Evolutionary conservation across 2,329 filamentous ascomycete genomes (phyloP).

Genomic region (Bipolaris cookei): DNA sequence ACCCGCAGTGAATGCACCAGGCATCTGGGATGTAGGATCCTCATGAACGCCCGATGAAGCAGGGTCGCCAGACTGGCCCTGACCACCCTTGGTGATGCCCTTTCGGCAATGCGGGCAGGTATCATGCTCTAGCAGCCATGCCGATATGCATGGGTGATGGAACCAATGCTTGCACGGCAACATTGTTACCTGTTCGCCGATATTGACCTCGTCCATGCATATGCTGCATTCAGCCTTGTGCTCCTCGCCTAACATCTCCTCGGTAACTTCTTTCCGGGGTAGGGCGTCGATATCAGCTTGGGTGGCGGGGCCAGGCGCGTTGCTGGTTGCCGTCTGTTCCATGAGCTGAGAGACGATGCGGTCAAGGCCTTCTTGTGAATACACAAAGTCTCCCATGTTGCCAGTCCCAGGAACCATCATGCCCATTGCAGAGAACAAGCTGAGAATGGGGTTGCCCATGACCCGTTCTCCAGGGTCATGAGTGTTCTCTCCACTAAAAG

Average conservation of each 20-base stretch:
- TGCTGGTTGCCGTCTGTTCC: constrained; percentile 78
- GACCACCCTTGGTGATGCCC: constrained; percentile 52
- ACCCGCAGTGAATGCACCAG: constrained; percentile 36
- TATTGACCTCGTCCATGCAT: constrained; percentile 83
- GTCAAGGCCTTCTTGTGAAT: constrained; percentile 88
- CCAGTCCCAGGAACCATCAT: constrained; percentile 43
- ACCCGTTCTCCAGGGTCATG: constrained; percentile 12
- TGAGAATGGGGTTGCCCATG: constrained; percentile 50
- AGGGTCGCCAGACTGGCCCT: constrained; percentile 25
- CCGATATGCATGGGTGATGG: constrained; percentile 78
- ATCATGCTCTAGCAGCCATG: constrained; percentile 89
- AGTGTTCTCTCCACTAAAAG: constrained; percentile 16
- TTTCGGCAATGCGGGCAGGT: constrained; percentile 85
- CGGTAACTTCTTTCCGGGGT: constrained; percentile 72
- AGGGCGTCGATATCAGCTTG: constrained; percentile 75
- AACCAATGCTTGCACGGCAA: constrained; percentile 95
- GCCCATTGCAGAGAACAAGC: constrained; percentile 50
- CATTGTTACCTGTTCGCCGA: constrained; percentile 75
- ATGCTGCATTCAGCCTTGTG: constrained; percentile 85
- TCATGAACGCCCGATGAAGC: constrained; percentile 5
- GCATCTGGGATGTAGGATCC: constrained; percentile 32
- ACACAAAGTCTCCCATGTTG: constrained; percentile 78
- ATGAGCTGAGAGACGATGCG: constrained; percentile 86
- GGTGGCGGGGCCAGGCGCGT: constrained; percentile 81
- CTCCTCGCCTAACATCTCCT: constrained; percentile 71